These are phyloP conservation scores for Aspergillus neoniger DNA, from an alignment of 2,329 filamentous ascomycete genomes.

Conservation along the genomic window DNA sequence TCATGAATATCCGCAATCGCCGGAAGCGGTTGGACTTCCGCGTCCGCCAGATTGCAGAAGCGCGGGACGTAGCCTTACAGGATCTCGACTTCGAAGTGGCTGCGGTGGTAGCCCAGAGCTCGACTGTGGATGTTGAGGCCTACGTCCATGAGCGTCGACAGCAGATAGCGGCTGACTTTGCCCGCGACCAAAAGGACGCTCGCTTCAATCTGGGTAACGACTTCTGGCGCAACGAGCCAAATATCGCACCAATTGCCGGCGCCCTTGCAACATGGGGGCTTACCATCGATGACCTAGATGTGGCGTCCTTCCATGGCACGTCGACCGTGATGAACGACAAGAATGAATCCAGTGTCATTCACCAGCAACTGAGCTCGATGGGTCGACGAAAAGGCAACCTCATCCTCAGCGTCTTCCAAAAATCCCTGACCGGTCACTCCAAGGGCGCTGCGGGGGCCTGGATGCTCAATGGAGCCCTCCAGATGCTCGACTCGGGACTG, in stretches of 20 bases:
- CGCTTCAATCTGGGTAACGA: neutral
- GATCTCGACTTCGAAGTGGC: neutral
- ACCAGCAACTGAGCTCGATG: slow-evolving; percentile 87
- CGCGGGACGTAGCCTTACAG: neutral
- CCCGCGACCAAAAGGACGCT: neutral
- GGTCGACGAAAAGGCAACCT: slow-evolving; percentile 92
- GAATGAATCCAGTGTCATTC: slow-evolving; percentile 94
- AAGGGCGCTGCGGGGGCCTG: slow-evolving; percentile 97
- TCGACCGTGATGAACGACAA: slow-evolving; percentile 97
- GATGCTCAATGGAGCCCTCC: slow-evolving; percentile 97
- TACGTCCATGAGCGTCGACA: neutral
- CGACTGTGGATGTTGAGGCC: neutral
- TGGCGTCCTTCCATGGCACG: slow-evolving; percentile 95
- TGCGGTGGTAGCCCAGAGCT: neutral
- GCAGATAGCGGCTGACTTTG: neutral
- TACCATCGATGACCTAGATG: slow-evolving; percentile 71
- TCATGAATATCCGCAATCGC: neutral
- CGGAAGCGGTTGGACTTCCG: neutral
- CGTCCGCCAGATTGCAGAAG: neutral
- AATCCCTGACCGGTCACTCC: slow-evolving; percentile 93
- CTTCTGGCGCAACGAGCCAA: neutral
- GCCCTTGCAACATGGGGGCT: slow-evolving; percentile 1
- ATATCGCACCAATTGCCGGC: neutral
- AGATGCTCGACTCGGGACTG: slow-evolving; percentile 86
- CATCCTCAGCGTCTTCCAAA: slow-evolving; percentile 92